Evolutionary conservation across 208 protist genomes (phyloP).

Genomic region (Leishmania arabica): DNA sequence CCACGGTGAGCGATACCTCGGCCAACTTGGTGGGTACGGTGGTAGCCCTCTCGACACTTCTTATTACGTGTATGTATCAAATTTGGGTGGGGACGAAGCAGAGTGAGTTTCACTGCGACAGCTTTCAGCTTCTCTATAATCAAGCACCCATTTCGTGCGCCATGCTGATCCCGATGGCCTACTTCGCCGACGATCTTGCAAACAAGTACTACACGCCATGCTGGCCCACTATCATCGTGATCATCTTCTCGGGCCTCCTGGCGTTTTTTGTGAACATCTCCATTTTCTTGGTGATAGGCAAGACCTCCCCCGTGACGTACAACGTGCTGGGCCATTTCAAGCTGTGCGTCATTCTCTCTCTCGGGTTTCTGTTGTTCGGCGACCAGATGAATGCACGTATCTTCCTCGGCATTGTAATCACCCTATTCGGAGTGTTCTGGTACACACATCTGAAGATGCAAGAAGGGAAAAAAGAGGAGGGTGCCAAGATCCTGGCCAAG

Average conservation of each 20-base stretch:
- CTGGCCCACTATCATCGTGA: conserved; percentile 32
- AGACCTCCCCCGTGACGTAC: conserved; percentile 87
- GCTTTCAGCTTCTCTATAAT: conserved; percentile 88
- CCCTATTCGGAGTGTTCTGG: conserved; percentile 72
- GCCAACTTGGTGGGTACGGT: conserved; percentile 68
- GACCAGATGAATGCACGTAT: conserved; percentile 36
- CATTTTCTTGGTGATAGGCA: conserved; percentile 89
- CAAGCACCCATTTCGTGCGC: conserved; percentile 80
- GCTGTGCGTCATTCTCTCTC: conserved; percentile 68
- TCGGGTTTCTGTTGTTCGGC: conserved; percentile 75
- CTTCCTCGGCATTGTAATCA: conserved; percentile 51
- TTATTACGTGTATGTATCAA: conserved; percentile 87
- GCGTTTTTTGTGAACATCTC: conserved; percentile 90
- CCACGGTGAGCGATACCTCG: conserved; percentile 74
- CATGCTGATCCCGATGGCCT: conserved; percentile 62
- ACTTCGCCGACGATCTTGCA: conserved; percentile 48
- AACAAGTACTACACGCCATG: conserved; percentile 30
- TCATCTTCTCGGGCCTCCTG: conserved; percentile 55
- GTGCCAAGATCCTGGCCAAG: conserved; percentile 1
- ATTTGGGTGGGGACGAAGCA: conserved; percentile 90
- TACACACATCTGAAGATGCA: conserved; percentile 74
- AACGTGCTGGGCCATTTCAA: conserved; percentile 91
- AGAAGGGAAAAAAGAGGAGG: conserved; percentile 27
- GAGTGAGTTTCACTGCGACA: conserved; percentile 73
- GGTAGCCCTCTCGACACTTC: conserved; percentile 58